Base-by-base conservation (phyloP, 176 grass and related monocot genomes). In the Neostapfia colusana region DNA sequence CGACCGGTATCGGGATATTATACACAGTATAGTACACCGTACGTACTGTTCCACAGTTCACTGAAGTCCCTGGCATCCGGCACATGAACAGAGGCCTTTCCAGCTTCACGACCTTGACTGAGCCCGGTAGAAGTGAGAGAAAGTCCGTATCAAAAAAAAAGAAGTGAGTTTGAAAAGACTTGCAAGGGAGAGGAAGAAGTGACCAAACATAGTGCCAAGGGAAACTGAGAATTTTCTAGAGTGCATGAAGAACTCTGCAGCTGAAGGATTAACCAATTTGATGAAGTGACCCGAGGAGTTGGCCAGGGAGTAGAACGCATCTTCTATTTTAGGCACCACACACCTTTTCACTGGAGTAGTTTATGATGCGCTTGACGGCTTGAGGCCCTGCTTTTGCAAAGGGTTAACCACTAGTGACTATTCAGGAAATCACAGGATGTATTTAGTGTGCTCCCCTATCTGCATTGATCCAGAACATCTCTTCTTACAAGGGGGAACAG, bases 331-430 rank as follows among this genome's bases (percentile, higher is more conserved):
- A 17, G 27, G 38, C 83, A 67, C 48, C 46, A 45, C 46, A 45
- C 31, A 3, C 31, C 31, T 31, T 73, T 7, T 26, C 23, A 6
- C 16, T 17, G 63, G 17, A 38, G 20, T 69, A 72, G 73, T 78
- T 82, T 82, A 82, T 46, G 14, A 31, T 40, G 36, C 39, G 13
- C 42, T 69, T 31, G 31, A 31, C 31, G 31, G 31, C 2, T 31
- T n/a, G 15, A 62, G 80, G 41, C 43, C 62, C 85, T 83, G 79
- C 43, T 73, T 62, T 55, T 63, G 53, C 20, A 69, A 79, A 63
- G 68, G 80, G 74, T 83, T 83, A 79, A 73, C 63, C 81, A 79
- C 81, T 70, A 81, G 41, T 58, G 38, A 57, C 63, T 43, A 75
- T 36, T 17, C 24, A 63, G 16, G 75, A 69, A 75, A 54, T 79